Percentiles rank a stretch among this genome's conserved stretches.
Evolutionary conservation across 1,139 yeast genomes (phyloP).

Genomic region (Wickerhamiella infanticola): DNA sequence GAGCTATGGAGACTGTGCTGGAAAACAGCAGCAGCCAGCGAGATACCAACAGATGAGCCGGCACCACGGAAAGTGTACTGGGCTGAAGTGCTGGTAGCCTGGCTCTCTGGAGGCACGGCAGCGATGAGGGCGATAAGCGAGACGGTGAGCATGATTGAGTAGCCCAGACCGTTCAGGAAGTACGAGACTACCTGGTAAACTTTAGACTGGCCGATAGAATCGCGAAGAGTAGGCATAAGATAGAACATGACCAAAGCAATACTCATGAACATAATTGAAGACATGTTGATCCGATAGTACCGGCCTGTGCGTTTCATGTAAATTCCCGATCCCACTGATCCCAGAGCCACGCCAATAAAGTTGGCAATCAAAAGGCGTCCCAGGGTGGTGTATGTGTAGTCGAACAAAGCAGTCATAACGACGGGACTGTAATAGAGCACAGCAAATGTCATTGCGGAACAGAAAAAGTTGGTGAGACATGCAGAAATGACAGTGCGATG

Average conservation of each 20-base stretch:
- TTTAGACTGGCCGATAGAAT: slow-evolving; percentile 9
- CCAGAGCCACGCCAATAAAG: slow-evolving; percentile 52
- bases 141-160: slow-evolving; percentile 46
- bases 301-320: slow-evolving; percentile 58
- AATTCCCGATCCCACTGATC: slow-evolving; percentile 53
- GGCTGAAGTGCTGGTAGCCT: slow-evolving; percentile 61
- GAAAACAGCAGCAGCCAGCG: slow-evolving; percentile 53
- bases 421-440: slow-evolving; percentile 50
- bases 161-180: slow-evolving; percentile 41
- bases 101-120: slow-evolving; percentile 42
- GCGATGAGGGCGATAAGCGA: slow-evolving; percentile 55
- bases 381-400: slow-evolving; percentile 40
- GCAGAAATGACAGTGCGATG: slow-evolving; percentile 49
- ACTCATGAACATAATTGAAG: slow-evolving; percentile 32
- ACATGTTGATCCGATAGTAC: slow-evolving; percentile 37
- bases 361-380: slow-evolving; percentile 52
- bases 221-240: slow-evolving; percentile 13
- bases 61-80: slow-evolving; percentile 63
- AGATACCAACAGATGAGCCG: slow-evolving; percentile 59
- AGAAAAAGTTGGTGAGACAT: slow-evolving; percentile 52
- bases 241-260: slow-evolving; percentile 29
- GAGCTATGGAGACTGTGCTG: slow-evolving; percentile 27
- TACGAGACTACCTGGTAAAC: slow-evolving; percentile 20
- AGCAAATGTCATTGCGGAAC: slow-evolving; percentile 40
- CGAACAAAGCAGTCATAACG: slow-evolving; percentile 41